phyloP scores from a whole-genome alignment of 768 basidiomycete species.

The Lentinula guzmanii region DNA sequence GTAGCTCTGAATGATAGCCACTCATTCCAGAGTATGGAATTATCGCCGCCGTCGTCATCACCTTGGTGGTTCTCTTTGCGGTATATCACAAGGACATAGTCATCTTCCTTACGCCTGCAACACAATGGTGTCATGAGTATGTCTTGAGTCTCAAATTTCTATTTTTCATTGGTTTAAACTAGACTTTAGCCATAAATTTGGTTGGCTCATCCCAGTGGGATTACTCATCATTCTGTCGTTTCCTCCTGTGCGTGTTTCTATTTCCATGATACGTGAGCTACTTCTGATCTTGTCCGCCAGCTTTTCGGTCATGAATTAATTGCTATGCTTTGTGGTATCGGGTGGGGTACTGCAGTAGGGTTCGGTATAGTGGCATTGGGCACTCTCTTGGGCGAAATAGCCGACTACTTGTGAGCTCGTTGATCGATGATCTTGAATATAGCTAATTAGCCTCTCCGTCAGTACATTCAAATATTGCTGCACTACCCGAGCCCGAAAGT shows the following conservation, averaged over 20 bases:
- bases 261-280: background rate
- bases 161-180: background rate
- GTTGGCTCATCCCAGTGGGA: constrained; percentile 50
- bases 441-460: background rate
- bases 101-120: constrained; percentile 38
- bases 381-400: constrained; percentile 33
- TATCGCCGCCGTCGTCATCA: constrained; percentile 21
- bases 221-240: constrained; percentile 51
- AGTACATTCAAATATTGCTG: constrained; percentile 34
- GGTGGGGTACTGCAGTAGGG: constrained; percentile 39
- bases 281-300: background rate
- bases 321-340: constrained; percentile 33
- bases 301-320: constrained; percentile 44
- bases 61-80: constrained; percentile 28
- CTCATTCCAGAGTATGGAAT: constrained; percentile 17
- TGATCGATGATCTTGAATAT: too few relatives aligned
- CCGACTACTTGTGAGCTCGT: constrained; percentile 22
- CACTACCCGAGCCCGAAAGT: constrained; percentile 25
- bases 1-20: background rate
- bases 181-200: constrained; percentile 25
- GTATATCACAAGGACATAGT: constrained; percentile 45
- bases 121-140: constrained; percentile 41
- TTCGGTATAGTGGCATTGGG: constrained; percentile 33
- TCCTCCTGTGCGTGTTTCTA: constrained; percentile 22
- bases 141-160: constrained; percentile 4